Base-by-base conservation (phyloP, 2,329 filamentous ascomycete species). In the Hymenoscyphus fraxineus region DNA sequence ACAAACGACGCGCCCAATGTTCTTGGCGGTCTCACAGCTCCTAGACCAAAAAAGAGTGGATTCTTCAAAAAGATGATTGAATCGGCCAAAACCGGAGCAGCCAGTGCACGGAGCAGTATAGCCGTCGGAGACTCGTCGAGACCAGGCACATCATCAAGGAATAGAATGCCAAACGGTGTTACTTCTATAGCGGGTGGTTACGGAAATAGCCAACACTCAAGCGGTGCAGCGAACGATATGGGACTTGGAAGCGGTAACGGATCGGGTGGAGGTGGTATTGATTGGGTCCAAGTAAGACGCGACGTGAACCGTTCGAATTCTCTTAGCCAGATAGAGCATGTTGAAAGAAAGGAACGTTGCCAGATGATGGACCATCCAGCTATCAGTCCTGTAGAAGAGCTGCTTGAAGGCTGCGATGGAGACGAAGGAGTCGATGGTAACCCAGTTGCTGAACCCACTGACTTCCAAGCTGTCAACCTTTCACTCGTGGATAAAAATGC, bases 51-150 rank as follows among this genome's bases (percentile, higher is more conserved):
- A 68, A 95, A 92, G 76, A 88, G 89, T 67, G 94, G 92, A 59
- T 96, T 98, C 73, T 95, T 98, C 82, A 95, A 94, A 77, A 96
- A 96, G 74, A 94, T 98, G 71, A 86, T 97, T 38, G 93, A 97
- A 69, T 92, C 92, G 2, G 94, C 93, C 16, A 97, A 96, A 79
- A 97, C 94, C 0, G 92, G 93, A 39, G 93, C 96, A 40, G 94
- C 94, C 1, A 96, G 88, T 74, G 92, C 91, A 61, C 86, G 94
- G 67, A 95, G 90, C 69, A 96, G 90, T 68, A 92, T 97, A 69
- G 90, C 89, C 2, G 85, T 86, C 39, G 85, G 85, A 68, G 84
- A 81, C 68, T 79, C 71, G 64, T 80, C 68, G 4, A 70, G 71
- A 59, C 66, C 71, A 6, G 72, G 44, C 78, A 78, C 65, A 73